Percentiles rank a stretch among this genome's conserved stretches.
phyloP scores from a whole-genome alignment of 2,329 filamentous ascomycete genomes.

The Lachnellula occidentalis region DNA sequence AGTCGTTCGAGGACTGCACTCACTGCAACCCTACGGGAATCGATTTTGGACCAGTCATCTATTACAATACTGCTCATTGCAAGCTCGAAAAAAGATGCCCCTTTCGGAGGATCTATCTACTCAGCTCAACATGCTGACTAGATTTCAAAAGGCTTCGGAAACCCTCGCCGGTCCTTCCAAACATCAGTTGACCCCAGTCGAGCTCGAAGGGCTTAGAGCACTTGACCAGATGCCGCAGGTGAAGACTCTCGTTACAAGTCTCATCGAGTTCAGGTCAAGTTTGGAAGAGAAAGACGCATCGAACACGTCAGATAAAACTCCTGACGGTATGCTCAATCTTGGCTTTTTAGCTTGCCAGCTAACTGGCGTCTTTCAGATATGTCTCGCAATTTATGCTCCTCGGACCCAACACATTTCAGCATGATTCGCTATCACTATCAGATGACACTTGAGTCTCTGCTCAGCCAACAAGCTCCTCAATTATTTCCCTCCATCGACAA shows the following conservation, averaged over 20 bases:
- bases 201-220: too few relatives aligned
- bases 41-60: not conserved
- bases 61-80: not conserved
- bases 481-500: not conserved
- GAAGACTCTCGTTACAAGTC: not conserved
- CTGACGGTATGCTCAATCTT: not conserved
- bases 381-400: not conserved
- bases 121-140: too few relatives aligned
- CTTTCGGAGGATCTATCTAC: too few relatives aligned
- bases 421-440: constrained; percentile 1
- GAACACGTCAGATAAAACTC: not conserved
- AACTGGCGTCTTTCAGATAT: not conserved
- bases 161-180: too few relatives aligned
- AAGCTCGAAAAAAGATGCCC: too few relatives aligned
- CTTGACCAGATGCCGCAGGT: not conserved
- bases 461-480: not conserved
- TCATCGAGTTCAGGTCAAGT: not conserved
- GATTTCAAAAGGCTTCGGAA: too few relatives aligned
- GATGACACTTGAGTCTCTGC: not conserved
- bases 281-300: not conserved
- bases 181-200: too few relatives aligned
- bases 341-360: not conserved
- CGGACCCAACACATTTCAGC: constrained; percentile 9
- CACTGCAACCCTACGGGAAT: not conserved
- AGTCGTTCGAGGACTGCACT: not conserved